phyloP scores from a whole-genome alignment of 257 asterid genomes.

The Lycium ferocissimum region DNA sequence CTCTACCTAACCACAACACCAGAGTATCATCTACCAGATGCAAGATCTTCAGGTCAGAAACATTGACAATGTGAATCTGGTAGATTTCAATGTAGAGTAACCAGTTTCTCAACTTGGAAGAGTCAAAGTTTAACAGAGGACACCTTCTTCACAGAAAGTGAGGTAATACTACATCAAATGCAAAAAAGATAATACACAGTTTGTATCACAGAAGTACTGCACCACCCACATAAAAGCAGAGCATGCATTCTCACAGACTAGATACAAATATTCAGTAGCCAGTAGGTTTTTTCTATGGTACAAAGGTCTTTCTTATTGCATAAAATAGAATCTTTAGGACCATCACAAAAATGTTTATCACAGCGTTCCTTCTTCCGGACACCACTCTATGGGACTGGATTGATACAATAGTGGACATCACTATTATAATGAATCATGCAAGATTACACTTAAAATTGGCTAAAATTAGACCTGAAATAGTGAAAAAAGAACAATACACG shows the following conservation, averaged over 20 bases:
- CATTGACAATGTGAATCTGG: conserved; percentile 20
- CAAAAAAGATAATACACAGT: neutral
- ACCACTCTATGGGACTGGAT: neutral
- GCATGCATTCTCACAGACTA: neutral
- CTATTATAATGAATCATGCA: neutral
- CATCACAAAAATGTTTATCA: neutral
- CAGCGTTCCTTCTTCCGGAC: neutral
- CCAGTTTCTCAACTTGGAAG: neutral
- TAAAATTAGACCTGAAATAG: conserved; percentile 5
- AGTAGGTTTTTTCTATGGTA: neutral
- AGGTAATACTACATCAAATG: neutral
- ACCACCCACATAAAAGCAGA: neutral
- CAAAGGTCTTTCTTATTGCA: neutral
- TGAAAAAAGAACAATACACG: neutral
- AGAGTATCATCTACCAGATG: conserved; percentile 20
- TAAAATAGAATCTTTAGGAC: neutral
- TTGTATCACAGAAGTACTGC: neutral
- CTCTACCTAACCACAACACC: conserved; percentile 8
- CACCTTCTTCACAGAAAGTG: neutral
- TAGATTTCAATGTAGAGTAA: neutral
- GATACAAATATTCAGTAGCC: neutral
- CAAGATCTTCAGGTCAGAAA: conserved; percentile 19
- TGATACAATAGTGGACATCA: neutral
- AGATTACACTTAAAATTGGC: neutral
- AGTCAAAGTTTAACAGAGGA: neutral